phyloP scores from a whole-genome alignment of 345 rosid genomes.

The Arabidopsis thaliana region DNA sequence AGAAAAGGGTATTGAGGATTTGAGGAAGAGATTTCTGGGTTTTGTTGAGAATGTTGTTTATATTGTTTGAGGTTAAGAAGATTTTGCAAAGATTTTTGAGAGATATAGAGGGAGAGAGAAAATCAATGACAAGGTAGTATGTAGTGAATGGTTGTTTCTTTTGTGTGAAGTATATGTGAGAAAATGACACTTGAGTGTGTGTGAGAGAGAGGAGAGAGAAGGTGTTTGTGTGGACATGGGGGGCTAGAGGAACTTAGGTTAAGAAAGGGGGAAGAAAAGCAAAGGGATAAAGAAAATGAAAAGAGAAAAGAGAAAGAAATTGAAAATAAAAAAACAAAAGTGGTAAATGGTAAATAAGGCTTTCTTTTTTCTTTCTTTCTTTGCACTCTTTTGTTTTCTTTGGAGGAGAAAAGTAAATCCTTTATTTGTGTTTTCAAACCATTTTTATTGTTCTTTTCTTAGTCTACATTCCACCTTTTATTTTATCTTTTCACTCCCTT shows the following conservation, averaged over 20 bases:
- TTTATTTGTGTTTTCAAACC: conserved; percentile 34
- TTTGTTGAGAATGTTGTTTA: conserved; percentile 46
- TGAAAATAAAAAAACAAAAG: conserved; percentile 29
- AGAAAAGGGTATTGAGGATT: conserved; percentile 28
- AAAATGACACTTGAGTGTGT: conserved; percentile 53
- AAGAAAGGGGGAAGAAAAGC: conserved; percentile 46
- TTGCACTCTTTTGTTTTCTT: conserved; percentile 45
- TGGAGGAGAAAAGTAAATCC: conserved; percentile 42
- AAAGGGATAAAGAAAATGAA: conserved; percentile 33
- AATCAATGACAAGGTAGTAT: conserved; percentile 48
- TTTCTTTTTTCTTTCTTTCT: conserved; percentile 52
- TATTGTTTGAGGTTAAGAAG: conserved; percentile 49
- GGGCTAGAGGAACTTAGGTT: conserved; percentile 56
- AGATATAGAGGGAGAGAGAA: conserved; percentile 45
- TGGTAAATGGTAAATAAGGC: conserved; percentile 45
- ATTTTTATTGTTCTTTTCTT: conserved; percentile 38
- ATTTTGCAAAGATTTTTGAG: conserved; percentile 49
- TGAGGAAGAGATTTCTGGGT: conserved; percentile 33
- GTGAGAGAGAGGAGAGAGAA: conserved; percentile 46
- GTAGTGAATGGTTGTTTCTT: conserved; percentile 52
- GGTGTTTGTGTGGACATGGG: conserved; percentile 71
- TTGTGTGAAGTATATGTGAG: conserved; percentile 53
- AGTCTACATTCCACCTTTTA: conserved; percentile 33
- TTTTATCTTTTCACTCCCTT: not conserved
- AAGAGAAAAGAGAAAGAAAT: conserved; percentile 8